These are phyloP conservation scores for Emydomyces testavorans DNA, from an alignment of 2,329 filamentous ascomycete species.

Conservation along the genomic window DNA sequence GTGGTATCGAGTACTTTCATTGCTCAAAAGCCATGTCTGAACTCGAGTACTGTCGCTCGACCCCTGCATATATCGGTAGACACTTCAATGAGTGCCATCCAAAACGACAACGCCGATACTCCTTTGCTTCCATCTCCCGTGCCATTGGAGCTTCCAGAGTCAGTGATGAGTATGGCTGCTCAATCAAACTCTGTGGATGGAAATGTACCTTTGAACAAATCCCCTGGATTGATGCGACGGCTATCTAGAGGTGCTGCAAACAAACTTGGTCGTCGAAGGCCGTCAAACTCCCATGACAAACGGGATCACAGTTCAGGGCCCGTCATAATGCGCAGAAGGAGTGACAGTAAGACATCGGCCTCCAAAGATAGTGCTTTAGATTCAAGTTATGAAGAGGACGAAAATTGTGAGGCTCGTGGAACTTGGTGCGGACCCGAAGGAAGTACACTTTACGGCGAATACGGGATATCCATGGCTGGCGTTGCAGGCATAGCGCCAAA, in stretches of 20 bases:
- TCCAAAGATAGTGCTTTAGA: conserved; percentile 33
- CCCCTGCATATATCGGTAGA: conserved; percentile 28
- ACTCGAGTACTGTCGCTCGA: conserved; percentile 17
- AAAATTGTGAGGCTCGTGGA: conserved; percentile 37
- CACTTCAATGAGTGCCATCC: conserved; percentile 21
- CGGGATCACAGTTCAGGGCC: conserved; percentile 84
- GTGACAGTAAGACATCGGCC: conserved; percentile 68
- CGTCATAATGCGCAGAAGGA: conserved; percentile 72
- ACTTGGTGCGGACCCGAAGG: conserved; percentile 33
- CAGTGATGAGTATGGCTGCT: conserved; percentile 43
- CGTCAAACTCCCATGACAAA: conserved; percentile 65
- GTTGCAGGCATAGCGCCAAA: conserved; percentile 48
- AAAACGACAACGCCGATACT: conserved; percentile 18
- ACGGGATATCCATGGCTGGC: conserved; percentile 24
- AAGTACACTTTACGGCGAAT: conserved; percentile 31
- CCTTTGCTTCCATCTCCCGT: conserved; percentile 31
- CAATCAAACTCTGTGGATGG: conserved; percentile 4
- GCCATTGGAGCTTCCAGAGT: conserved; percentile 60
- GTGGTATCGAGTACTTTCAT: conserved; percentile 27
- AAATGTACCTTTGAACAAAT: conserved; percentile 31
- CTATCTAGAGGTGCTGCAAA: conserved; percentile 70
- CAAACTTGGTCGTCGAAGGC: conserved; percentile 57
- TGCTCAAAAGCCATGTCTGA: background rate
- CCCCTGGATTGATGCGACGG: conserved; percentile 63
- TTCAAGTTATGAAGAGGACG: conserved; percentile 36